A percentile compares a stretch with the other conserved stretches of the same genome.
phyloP scores from a whole-genome alignment of 1,139 yeast genomes.

The Hyphopichia pseudoburtonii region DNA sequence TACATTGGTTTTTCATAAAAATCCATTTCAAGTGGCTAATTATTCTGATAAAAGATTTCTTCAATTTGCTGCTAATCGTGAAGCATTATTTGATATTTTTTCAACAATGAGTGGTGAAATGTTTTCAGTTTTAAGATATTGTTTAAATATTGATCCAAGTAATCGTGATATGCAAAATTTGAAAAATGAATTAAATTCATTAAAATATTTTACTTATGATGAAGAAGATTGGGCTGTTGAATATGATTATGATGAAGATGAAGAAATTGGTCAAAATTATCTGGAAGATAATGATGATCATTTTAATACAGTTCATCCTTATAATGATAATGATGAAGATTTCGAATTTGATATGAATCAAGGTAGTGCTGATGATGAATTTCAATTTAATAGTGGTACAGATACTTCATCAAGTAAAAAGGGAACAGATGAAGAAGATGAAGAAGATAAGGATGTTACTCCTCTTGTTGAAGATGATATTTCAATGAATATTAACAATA shows the following conservation, averaged over 20 bases:
- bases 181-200: slow-evolving; percentile 56
- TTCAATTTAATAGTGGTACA: slow-evolving; percentile 3
- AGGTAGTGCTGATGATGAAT: slow-evolving; percentile 7
- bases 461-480: not conserved
- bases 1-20: slow-evolving; percentile 84
- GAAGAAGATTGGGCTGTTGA: slow-evolving; percentile 61
- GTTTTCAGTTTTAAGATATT: slow-evolving; percentile 75
- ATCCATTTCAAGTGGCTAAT: slow-evolving; percentile 85
- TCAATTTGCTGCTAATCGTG: slow-evolving; percentile 85
- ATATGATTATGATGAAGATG: slow-evolving; percentile 46
- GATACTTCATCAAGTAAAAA: slow-evolving; percentile 1
- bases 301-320: not conserved
- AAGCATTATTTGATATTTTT: slow-evolving; percentile 87
- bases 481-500: not conserved
- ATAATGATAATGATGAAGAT: slow-evolving; percentile 1
- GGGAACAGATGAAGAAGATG: slow-evolving; percentile 1
- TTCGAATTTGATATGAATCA: not conserved
- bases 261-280: slow-evolving; percentile 21
- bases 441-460: not conserved
- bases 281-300: not conserved
- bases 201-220: slow-evolving; percentile 78
- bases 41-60: slow-evolving; percentile 82
- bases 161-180: slow-evolving; percentile 69
- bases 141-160: slow-evolving; percentile 82
- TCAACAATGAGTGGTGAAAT: slow-evolving; percentile 87